Conservation (phyloP, 176 grass and related monocot species). For the Dendrocalamus sinicus region DNA sequence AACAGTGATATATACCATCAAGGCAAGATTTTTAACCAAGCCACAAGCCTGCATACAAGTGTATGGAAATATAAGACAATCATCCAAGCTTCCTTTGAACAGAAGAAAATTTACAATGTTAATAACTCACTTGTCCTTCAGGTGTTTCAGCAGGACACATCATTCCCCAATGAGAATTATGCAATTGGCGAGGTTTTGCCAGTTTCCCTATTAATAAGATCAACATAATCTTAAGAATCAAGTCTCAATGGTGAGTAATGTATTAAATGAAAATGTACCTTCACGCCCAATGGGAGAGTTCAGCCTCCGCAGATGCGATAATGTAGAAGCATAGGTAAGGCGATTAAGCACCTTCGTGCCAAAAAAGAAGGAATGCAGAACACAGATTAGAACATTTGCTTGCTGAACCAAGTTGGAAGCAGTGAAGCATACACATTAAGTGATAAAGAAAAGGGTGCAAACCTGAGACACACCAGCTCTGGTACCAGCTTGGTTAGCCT, state of each 20-base stretch:
- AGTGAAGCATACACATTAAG: neutral
- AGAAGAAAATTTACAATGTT: neutral
- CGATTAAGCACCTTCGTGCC: slow-evolving; percentile 90
- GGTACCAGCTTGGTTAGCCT: slow-evolving; percentile 93
- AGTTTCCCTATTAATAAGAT: slow-evolving; percentile 77
- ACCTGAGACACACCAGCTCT: slow-evolving; percentile 98
- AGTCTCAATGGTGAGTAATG: neutral
- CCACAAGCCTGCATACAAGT: slow-evolving; percentile 80
- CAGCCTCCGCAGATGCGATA: slow-evolving; percentile 95
- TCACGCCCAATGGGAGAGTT: slow-evolving; percentile 99
- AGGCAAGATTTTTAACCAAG: slow-evolving; percentile 96
- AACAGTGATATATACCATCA: slow-evolving; percentile 98
- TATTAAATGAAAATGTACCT: slow-evolving; percentile 56
- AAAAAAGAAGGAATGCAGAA: slow-evolving; percentile 19
- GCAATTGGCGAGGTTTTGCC: slow-evolving; percentile 93
- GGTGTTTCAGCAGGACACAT: slow-evolving; percentile 99
- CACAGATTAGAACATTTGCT: slow-evolving; percentile 19
- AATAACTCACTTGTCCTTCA: slow-evolving; percentile 78
- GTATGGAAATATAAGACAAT: slow-evolving; percentile 30
- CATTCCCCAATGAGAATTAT: slow-evolving; percentile 99
- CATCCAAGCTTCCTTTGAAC: slow-evolving; percentile 2
- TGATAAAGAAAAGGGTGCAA: slow-evolving; percentile 39
- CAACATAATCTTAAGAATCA: slow-evolving; percentile 8
- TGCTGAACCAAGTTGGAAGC: slow-evolving; percentile 28
- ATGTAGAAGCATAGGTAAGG: slow-evolving; percentile 94